phyloP scores from a whole-genome alignment of 495 filamentous ascomycete species.

The Xylaria longipes region DNA sequence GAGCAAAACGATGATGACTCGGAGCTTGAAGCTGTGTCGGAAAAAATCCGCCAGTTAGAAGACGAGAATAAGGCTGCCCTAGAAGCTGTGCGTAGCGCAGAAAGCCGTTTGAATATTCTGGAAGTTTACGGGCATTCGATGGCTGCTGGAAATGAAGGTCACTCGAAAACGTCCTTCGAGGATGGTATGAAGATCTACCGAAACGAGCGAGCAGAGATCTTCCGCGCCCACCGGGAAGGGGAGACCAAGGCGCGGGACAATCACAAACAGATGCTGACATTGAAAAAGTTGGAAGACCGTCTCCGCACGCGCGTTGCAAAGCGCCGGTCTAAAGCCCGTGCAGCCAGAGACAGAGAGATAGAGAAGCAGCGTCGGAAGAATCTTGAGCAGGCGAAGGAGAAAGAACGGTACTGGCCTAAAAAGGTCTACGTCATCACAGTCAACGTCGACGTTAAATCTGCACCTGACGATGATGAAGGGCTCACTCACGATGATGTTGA shows the following conservation, averaged over 20 bases:
- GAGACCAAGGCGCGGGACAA: conserved; percentile 41
- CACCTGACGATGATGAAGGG: conserved; percentile 32
- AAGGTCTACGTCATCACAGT: conserved; percentile 64
- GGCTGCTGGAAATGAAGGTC: conserved; percentile 39
- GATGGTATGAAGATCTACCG: conserved; percentile 51
- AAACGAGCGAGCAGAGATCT: conserved; percentile 57
- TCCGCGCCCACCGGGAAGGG: conserved; percentile 45
- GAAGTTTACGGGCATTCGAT: conserved; percentile 47
- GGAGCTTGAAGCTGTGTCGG: conserved; percentile 36
- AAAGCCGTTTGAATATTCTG: conserved; percentile 50
- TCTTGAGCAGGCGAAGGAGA: conserved; percentile 54
- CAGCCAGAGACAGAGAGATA: conserved; percentile 38
- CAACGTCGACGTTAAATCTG: conserved; percentile 56
- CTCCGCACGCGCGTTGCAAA: conserved; percentile 23
- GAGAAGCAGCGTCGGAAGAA: conserved; percentile 49
- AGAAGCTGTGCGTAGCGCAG: conserved; percentile 46
- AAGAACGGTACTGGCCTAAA: conserved; percentile 64
- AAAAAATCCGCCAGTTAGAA: conserved; percentile 33
- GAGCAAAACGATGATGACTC: conserved; percentile 43
- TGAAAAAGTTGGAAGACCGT: conserved; percentile 40
- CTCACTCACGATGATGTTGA: conserved; percentile 31
- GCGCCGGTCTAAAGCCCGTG: conserved; percentile 24
- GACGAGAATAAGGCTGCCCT: conserved; percentile 38
- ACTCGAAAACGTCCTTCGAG: conserved; percentile 34
- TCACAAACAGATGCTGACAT: conserved; percentile 45